These are phyloP conservation scores for Penicillium sp. DNA, from an alignment of 2,329 filamentous ascomycete genomes.

Conservation along the genomic window DNA sequence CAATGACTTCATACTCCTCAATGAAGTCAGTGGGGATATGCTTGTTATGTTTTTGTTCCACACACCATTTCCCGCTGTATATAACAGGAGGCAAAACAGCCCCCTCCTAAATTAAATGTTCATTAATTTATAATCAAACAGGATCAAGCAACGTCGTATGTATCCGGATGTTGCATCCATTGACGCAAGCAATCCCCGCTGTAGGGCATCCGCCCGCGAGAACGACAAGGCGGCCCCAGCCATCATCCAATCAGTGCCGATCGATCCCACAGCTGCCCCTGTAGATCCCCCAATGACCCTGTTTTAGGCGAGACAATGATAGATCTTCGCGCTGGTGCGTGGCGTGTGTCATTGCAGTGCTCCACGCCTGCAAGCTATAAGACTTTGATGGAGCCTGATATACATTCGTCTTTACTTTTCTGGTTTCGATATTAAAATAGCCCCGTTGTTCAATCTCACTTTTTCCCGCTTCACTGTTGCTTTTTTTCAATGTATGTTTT, in stretches of 20 bases:
- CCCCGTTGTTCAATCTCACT: not conserved
- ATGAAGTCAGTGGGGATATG: not conserved
- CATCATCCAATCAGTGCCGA: constrained; percentile 1
- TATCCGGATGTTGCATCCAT: not conserved
- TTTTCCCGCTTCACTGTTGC: not conserved
- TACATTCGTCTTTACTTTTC: not conserved
- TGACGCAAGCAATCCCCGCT: not conserved
- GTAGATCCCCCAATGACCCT: constrained; percentile 5
- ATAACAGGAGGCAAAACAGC: not conserved
- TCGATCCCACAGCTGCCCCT: constrained; percentile 2
- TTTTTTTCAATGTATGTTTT: not conserved
- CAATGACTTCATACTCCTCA: not conserved
- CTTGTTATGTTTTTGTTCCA: not conserved
- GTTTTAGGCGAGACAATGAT: constrained; percentile 2
- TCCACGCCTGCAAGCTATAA: constrained; percentile 6
- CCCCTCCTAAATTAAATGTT: not conserved
- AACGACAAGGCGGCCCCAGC: not conserved
- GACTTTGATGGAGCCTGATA: constrained; percentile 1
- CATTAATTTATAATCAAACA: not conserved
- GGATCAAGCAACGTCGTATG: not conserved
- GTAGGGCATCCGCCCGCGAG: not conserved
- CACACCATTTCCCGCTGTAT: not conserved
- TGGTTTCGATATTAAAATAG: not conserved
- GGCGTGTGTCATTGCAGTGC: not conserved
- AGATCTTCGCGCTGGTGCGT: constrained; percentile 1